Percentiles rank a stretch among this genome's conserved stretches.
Conservation (phyloP, 257 asterid species). For the Solanum chaucha region DNA sequence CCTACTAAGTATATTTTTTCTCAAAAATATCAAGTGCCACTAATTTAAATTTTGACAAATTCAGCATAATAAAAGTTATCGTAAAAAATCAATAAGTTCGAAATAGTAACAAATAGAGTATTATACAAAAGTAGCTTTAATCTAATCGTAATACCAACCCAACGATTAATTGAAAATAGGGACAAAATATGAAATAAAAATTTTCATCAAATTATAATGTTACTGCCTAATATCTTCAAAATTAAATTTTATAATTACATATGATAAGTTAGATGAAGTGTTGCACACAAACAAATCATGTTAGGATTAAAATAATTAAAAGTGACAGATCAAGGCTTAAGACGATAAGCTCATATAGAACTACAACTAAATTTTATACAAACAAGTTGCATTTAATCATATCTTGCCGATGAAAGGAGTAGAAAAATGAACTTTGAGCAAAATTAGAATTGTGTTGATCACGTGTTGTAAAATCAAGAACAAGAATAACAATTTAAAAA, state of each 20-base stretch:
- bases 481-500: neutral
- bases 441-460: neutral
- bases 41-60: neutral
- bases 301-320: neutral
- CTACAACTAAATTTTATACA: neutral
- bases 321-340: neutral
- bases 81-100: neutral
- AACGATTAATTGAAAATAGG: neutral
- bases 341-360: neutral
- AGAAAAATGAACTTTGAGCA: neutral
- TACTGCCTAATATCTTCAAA: neutral
- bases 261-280: neutral
- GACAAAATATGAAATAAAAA: neutral
- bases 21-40: neutral
- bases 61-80: neutral
- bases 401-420: neutral
- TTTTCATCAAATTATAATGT: too few species aligned
- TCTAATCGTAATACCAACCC: neutral
- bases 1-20: neutral
- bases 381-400: neutral
- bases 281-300: too few species aligned
- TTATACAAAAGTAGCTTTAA: too few species aligned
- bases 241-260: neutral
- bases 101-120: neutral
- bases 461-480: neutral